A percentile compares a stretch with the other conserved stretches of the same genome.
Evolutionary conservation across 352 stramenopile species (phyloP).

Genomic region (Pilasporangium apinafurcum): DNA sequence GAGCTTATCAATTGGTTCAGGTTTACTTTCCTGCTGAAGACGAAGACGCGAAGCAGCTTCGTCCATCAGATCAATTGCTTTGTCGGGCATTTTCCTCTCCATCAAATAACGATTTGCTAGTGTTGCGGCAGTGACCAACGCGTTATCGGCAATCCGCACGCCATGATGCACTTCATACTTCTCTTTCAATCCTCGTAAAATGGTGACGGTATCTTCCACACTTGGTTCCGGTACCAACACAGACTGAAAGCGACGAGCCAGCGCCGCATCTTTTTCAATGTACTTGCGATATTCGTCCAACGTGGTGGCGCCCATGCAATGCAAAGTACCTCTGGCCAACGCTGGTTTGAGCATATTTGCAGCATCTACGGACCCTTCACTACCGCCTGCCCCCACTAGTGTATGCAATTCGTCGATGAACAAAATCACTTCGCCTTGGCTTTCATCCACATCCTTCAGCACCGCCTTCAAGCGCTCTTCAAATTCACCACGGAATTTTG

Average conservation of each 20-base stretch:
- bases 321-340: conserved; percentile 86
- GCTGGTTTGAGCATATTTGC: conserved; percentile 96
- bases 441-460: conserved; percentile 93
- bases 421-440: conserved; percentile 92
- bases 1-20: conserved; percentile 77
- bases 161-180: conserved; percentile 97
- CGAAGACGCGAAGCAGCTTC: conserved; percentile 83
- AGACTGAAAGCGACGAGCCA: conserved; percentile 96
- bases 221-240: conserved; percentile 93
- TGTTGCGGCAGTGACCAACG: conserved; percentile 91
- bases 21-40: conserved; percentile 83
- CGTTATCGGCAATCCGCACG: conserved; percentile 93
- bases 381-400: conserved; percentile 87
- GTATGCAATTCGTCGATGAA: conserved; percentile 97
- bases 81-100: conserved; percentile 94
- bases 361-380: conserved; percentile 86
- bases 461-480: conserved; percentile 96
- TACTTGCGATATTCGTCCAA: conserved; percentile 95
- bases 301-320: conserved; percentile 92
- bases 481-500: conserved; percentile 95
- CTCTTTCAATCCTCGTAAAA: conserved; percentile 94
- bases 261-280: conserved; percentile 96
- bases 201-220: conserved; percentile 95
- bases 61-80: conserved; percentile 95
- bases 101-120: conserved; percentile 89